A percentile compares a stretch with the other conserved stretches of the same genome.
These are phyloP conservation scores for Wallacemonas sp. DNA, from an alignment of 208 protist genomes.

Conservation along the genomic window DNA sequence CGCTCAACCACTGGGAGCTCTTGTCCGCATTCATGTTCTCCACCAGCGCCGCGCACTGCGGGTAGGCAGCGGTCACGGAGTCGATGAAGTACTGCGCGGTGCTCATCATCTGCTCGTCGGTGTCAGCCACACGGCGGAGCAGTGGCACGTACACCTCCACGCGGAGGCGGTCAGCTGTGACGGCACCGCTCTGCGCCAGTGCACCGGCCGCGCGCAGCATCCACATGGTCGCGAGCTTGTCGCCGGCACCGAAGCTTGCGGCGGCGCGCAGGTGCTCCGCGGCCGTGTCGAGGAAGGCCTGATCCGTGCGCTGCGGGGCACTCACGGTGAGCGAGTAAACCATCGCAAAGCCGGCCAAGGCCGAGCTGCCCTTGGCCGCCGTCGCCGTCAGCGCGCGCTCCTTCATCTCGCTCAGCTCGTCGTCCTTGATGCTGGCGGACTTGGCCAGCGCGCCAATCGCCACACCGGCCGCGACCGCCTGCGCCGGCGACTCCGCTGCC, in stretches of 20 bases:
- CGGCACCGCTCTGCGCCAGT: conserved; percentile 51
- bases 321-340: conserved; percentile 70
- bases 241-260: conserved; percentile 50
- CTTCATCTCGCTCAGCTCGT: conserved; percentile 64
- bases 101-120: conserved; percentile 80
- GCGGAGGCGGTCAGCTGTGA: conserved; percentile 43
- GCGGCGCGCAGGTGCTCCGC: conserved; percentile 55
- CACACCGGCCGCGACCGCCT: conserved; percentile 66
- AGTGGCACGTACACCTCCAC: conserved; percentile 64
- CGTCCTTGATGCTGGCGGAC: conserved; percentile 75
- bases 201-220: conserved; percentile 81
- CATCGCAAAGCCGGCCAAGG: conserved; percentile 75
- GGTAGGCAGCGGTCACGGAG: conserved; percentile 50
- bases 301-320: conserved; percentile 55
- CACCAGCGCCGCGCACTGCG: conserved; percentile 23
- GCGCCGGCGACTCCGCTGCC: conserved; percentile 60
- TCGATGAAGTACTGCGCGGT: conserved; percentile 84
- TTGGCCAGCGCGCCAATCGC: conserved; percentile 83
- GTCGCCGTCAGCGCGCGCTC: conserved; percentile 60
- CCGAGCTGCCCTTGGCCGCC: conserved; percentile 53
- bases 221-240: conserved; percentile 84
- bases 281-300: conserved; percentile 63
- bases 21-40: conserved; percentile 47
- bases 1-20: conserved; percentile 64
- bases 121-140: conserved; percentile 53